Evolutionary conservation across 1,139 yeast genomes (phyloP), one percentile per base, ranked within the genome.

Genomic region (Debaryomyces robertsiae): DNA sequence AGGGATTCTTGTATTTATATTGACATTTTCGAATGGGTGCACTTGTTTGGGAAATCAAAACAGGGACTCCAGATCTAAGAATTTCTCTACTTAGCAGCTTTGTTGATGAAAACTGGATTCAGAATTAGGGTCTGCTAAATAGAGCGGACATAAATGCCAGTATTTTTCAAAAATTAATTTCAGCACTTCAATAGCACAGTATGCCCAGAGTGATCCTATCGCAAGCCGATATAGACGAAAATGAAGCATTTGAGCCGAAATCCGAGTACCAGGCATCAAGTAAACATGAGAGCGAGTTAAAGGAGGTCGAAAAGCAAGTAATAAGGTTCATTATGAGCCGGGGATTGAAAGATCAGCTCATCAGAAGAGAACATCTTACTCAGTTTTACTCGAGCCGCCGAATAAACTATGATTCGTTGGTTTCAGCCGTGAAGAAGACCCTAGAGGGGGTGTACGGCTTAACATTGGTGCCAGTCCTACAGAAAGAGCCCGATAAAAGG

Each of bases 381-480:
- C 61, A 53, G 32, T 54, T 47, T 15, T 36, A 54, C 14, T 36
- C 42, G 16, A 44, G 46, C 27, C 48, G 49, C 27, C 44, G 54
- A 36, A 31, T 46, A 9, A 47, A 50, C 17, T 54, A 32, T 38
- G 46, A 44, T 15, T 27, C 30, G 7, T 32, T 43, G 28, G 17
- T 44, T 24, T 38, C 34, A 14, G 36, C 41, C 10, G 41, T 41
- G 22, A 44, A 33, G 13, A 33, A 39, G 14, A 43, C 42, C 28
- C 27, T 72, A 28, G 49, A 53, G 25, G 46, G 51, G 6, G 50
- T 58, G 2, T 70, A 66, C 46, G 77, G 75, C 1, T 42, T 70
- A 37, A 48, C 57, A 17, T 46, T 70, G 30, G 57, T 50, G 27
- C 56, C 55, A 33, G 45, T 56, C 9, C 56, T 61, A 3, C 36